phyloP scores from a whole-genome alignment of 768 basidiomycete genomes.

The Pleurotus giganteus region DNA sequence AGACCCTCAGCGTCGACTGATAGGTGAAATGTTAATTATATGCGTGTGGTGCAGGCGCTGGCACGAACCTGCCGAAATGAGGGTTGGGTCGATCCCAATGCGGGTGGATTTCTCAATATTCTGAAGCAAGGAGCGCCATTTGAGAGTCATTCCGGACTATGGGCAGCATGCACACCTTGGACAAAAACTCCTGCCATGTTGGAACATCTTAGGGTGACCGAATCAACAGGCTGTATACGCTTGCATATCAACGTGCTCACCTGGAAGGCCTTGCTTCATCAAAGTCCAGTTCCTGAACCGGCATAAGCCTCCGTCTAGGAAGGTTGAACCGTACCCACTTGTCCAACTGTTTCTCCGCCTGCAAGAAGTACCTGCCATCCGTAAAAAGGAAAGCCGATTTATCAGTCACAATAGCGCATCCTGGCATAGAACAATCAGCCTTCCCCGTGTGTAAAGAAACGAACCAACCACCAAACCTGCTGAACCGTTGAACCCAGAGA shows the following conservation, averaged over 20 bases:
- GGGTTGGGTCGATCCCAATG: conserved; percentile 81
- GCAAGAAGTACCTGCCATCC: conserved; percentile 93
- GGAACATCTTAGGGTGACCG: conserved; percentile 62
- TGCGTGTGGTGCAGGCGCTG: not conserved
- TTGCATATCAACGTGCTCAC: conserved; percentile 30
- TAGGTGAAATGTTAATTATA: not conserved
- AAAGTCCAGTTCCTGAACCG: conserved; percentile 80
- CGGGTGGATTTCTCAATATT: conserved; percentile 58
- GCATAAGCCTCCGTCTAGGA: not conserved
- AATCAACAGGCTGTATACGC: not conserved
- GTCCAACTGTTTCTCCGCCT: conserved; percentile 89
- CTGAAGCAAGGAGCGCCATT: conserved; percentile 29
- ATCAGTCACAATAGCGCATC: conserved; percentile 20
- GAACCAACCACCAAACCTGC: conserved; percentile 58
- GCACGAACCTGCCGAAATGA: conserved; percentile 63
- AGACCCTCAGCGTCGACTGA: conserved; percentile 67
- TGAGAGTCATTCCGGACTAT: not conserved
- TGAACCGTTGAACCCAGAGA: conserved; percentile 93
- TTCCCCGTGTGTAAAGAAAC: not conserved
- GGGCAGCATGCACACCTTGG: conserved; percentile 46
- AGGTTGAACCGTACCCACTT: conserved; percentile 39
- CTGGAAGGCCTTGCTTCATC: conserved; percentile 89
- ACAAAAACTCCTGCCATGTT: conserved; percentile 85
- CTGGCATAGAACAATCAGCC: conserved; percentile 3
- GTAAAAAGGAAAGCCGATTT: conserved; percentile 84